phyloP scores from a whole-genome alignment of 768 basidiomycete species.

The Leccinellum rugosiceps region DNA sequence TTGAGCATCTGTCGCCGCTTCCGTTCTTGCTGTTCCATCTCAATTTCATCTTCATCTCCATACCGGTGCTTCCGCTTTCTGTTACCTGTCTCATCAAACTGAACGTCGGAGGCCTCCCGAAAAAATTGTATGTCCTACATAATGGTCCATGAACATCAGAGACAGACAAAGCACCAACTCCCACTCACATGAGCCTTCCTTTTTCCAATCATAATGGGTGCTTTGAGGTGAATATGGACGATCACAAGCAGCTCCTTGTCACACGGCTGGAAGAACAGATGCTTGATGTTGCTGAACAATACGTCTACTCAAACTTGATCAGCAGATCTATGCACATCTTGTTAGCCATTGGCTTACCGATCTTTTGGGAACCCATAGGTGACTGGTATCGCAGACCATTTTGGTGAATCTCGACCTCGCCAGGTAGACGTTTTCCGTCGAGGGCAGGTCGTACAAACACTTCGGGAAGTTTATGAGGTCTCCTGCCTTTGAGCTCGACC shows the following conservation, averaged over 20 bases:
- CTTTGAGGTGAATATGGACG: slow-evolving; percentile 88
- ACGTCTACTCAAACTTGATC: slow-evolving; percentile 55
- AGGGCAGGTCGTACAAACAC: slow-evolving; percentile 91
- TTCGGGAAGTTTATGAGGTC: slow-evolving; percentile 84
- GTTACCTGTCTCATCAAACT: slow-evolving; percentile 99
- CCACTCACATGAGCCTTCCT: slow-evolving; percentile 87
- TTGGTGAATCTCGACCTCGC: slow-evolving; percentile 98
- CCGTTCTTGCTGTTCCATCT: slow-evolving; percentile 96
- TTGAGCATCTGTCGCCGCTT: slow-evolving; percentile 86
- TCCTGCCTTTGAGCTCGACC: slow-evolving; percentile 82
- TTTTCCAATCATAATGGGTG: slow-evolving; percentile 98
- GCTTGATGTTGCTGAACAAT: slow-evolving; percentile 95
- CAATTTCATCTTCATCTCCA: slow-evolving; percentile 98
- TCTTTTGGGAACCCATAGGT: slow-evolving; percentile 81
- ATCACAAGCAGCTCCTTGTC: slow-evolving; percentile 94
- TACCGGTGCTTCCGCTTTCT: slow-evolving; percentile 95
- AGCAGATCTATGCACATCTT: neutral
- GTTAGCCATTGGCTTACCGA: slow-evolving; percentile 53
- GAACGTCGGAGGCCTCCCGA: slow-evolving; percentile 95
- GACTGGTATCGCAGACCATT: slow-evolving; percentile 95
- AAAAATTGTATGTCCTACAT: slow-evolving; percentile 94
- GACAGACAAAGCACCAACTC: neutral
- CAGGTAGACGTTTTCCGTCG: slow-evolving; percentile 92
- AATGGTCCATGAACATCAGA: neutral
- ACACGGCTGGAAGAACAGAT: slow-evolving; percentile 98